These are phyloP conservation scores for Botrytis fragariae DNA, from an alignment of 2,329 filamentous ascomycete species.

Conservation along the genomic window DNA sequence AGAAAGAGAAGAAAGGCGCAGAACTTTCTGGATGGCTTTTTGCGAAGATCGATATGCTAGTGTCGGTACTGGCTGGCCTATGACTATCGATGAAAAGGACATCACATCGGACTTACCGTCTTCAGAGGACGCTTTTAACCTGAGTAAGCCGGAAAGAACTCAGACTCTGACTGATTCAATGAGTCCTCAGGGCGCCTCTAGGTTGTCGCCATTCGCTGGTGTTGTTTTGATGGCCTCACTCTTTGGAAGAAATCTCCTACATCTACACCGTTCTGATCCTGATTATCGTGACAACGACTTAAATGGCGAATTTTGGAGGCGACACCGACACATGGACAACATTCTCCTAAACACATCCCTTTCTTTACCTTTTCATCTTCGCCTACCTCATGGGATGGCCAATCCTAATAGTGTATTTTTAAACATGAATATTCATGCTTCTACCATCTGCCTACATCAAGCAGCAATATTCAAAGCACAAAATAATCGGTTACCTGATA, in stretches of 20 bases:
- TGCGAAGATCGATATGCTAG: slow-evolving; percentile 89
- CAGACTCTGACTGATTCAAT: slow-evolving; percentile 68
- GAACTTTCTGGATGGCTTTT: slow-evolving; percentile 95
- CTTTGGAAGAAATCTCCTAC: slow-evolving; percentile 86
- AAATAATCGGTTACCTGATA: slow-evolving; percentile 73
- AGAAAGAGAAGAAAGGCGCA: slow-evolving; percentile 82
- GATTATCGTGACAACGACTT: slow-evolving; percentile 83
- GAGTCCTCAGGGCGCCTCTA: slow-evolving; percentile 66
- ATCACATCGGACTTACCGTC: slow-evolving; percentile 82
- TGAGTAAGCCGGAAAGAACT: slow-evolving; percentile 71
- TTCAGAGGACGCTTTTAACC: slow-evolving; percentile 80
- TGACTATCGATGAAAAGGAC: slow-evolving; percentile 89
- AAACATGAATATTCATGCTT: slow-evolving; percentile 97
- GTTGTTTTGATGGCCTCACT: slow-evolving; percentile 83
- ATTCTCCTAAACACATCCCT: slow-evolving; percentile 85
- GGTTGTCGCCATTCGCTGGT: slow-evolving; percentile 74
- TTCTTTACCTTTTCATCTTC: slow-evolving; percentile 74
- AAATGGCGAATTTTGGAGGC: slow-evolving; percentile 93
- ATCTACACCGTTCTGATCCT: slow-evolving; percentile 81
- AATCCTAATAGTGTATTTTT: slow-evolving; percentile 87
- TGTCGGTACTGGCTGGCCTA: slow-evolving; percentile 96
- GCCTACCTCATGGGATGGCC: slow-evolving; percentile 70
- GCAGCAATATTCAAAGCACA: slow-evolving; percentile 97
- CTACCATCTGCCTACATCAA: slow-evolving; percentile 95
- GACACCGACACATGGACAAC: slow-evolving; percentile 85